Percentiles rank a stretch among this genome's conserved stretches.
These are phyloP conservation scores for Phaeosphaeriaceae sp. DNA, from an alignment of 2,329 filamentous ascomycete genomes.

Conservation along the genomic window DNA sequence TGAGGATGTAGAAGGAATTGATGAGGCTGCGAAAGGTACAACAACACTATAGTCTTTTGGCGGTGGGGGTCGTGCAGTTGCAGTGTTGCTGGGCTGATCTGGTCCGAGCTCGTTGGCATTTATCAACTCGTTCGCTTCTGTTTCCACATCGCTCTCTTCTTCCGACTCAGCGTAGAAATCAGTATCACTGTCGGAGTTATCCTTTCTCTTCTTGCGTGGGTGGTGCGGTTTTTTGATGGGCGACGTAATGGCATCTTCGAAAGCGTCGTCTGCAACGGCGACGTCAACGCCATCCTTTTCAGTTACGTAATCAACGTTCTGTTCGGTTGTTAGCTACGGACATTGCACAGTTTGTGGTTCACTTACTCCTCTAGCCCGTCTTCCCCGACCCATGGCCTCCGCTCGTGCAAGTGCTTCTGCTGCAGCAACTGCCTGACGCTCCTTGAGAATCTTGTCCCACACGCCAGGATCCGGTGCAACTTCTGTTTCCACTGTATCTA, in stretches of 20 bases:
- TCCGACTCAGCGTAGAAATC: conserved; percentile 54
- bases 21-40: too few species aligned
- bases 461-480: conserved; percentile 69
- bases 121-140: conserved; percentile 7
- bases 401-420: conserved; percentile 70
- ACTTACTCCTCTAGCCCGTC: conserved; percentile 69
- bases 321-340: conserved; percentile 8
- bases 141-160: conserved; percentile 31
- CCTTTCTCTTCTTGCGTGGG: conserved; percentile 36
- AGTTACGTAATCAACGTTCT: conserved; percentile 57
- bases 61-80: too few species aligned
- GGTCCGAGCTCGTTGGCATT: conserved; percentile 13
- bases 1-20: conserved; percentile 9
- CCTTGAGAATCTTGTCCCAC: conserved; percentile 88
- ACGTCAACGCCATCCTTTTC: conserved; percentile 29
- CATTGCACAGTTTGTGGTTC: background rate
- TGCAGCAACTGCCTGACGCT: conserved; percentile 80
- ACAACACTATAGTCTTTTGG: too few species aligned
- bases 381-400: conserved; percentile 84
- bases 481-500: conserved; percentile 62
- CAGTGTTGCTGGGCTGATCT: too few species aligned
- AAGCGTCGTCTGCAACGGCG: conserved; percentile 20
- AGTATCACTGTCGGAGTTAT: conserved; percentile 54
- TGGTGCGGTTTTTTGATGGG: conserved; percentile 39
- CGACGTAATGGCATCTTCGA: conserved; percentile 25